Evolutionary conservation across 768 basidiomycete genomes (phyloP).

Genomic region (Crucibulum laeve): DNA sequence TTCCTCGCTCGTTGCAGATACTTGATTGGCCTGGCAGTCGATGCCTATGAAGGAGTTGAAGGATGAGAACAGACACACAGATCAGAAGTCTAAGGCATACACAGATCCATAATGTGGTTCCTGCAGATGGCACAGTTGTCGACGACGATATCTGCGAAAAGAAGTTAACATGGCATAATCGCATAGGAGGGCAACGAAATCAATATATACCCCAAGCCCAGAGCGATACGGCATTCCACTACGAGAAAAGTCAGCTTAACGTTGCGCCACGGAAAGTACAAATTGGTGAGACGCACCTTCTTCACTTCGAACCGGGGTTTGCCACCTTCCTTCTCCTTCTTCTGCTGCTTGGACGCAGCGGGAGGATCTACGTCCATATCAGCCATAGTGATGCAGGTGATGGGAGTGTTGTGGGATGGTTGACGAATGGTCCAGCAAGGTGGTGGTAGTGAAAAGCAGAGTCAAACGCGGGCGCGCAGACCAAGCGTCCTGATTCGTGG

Average conservation of each 20-base stretch:
- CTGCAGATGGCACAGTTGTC: constrained; percentile 99
- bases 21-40: constrained; percentile 99
- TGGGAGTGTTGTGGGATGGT: too few relatives aligned
- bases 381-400: constrained; percentile 31
- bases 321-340: constrained; percentile 49
- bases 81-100: constrained; percentile 32
- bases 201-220: constrained; percentile 91
- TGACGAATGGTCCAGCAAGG: too few relatives aligned
- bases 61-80: constrained; percentile 2
- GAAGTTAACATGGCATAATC: constrained; percentile 9
- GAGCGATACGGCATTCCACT: constrained; percentile 99
- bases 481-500: too few relatives aligned
- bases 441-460: too few relatives aligned
- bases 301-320: constrained; percentile 97
- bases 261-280: constrained; percentile 1
- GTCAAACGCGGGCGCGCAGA: too few relatives aligned
- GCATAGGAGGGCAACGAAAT: constrained; percentile 1
- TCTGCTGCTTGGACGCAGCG: constrained; percentile 41
- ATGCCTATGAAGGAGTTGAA: constrained; percentile 62
- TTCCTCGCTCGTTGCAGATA: constrained; percentile 93
- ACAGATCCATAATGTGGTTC: constrained; percentile 99
- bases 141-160: constrained; percentile 82
- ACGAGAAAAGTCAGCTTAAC: constrained; percentile 6
- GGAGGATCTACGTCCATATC: constrained; percentile 63
- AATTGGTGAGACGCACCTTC: constrained; percentile 59